Percentiles rank a stretch among this genome's conserved stretches.
These are phyloP conservation scores for Lyophyllum shimeji DNA, from an alignment of 768 basidiomycete genomes.

Conservation along the genomic window DNA sequence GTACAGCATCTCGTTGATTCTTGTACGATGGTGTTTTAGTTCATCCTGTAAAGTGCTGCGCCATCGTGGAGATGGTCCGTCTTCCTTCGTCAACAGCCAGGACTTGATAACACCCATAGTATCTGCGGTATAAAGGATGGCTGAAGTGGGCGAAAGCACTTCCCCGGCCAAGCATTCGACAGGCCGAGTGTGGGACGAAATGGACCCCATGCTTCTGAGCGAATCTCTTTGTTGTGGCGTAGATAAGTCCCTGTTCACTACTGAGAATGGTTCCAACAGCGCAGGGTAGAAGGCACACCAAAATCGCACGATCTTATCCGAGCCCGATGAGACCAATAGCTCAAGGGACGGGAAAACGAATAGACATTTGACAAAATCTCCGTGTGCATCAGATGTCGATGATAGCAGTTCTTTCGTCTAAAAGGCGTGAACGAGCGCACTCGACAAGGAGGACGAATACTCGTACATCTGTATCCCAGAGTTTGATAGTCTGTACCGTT, in stretches of 20 bases:
- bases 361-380: conserved; percentile 89
- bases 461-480: conserved; percentile 83
- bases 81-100: conserved; percentile 66
- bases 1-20: conserved; percentile 71
- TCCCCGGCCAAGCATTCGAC: conserved; percentile 76
- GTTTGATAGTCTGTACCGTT: conserved; percentile 66
- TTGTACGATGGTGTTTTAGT: conserved; percentile 73
- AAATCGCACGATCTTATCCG: conserved; percentile 84
- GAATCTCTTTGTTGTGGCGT: conserved; percentile 37
- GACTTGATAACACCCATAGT: conserved; percentile 88
- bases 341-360: conserved; percentile 64
- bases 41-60: conserved; percentile 51
- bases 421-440: not conserved
- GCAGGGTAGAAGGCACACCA: conserved; percentile 57
- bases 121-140: conserved; percentile 78
- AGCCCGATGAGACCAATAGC: conserved; percentile 82
- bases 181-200: conserved; percentile 86
- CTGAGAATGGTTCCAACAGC: not conserved
- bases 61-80: conserved; percentile 44
- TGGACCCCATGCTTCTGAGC: conserved; percentile 57
- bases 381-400: conserved; percentile 69
- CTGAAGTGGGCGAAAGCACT: conserved; percentile 41
- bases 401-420: conserved; percentile 74
- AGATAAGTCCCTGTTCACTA: conserved; percentile 59
- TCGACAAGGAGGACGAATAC: conserved; percentile 7